Percentiles rank a stretch among this genome's conserved stretches.
Evolutionary conservation across 495 filamentous ascomycete genomes (phyloP).

Genomic region (Recurvomyces mirabilis): DNA sequence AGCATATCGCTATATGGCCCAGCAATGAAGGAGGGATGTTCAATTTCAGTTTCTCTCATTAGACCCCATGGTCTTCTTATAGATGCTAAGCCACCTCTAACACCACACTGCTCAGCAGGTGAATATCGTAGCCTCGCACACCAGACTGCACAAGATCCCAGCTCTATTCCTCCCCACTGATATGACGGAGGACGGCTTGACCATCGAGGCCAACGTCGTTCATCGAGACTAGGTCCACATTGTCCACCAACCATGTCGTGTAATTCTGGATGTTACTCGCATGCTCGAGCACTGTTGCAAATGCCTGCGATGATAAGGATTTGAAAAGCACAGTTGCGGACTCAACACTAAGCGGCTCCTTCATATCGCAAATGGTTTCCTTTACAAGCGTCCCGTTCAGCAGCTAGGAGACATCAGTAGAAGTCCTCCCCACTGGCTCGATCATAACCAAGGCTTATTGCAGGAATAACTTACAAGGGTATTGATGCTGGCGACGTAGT

Average conservation of each 20-base stretch:
- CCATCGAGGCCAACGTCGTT: slow-evolving; percentile 7
- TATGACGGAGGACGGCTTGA: neutral
- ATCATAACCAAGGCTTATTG: neutral
- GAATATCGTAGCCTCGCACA: too few species aligned
- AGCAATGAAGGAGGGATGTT: too few species aligned
- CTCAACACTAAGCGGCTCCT: neutral
- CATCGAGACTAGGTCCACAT: slow-evolving; percentile 8
- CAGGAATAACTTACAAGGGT: neutral
- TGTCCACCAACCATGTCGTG: slow-evolving; percentile 1
- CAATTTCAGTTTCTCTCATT: too few species aligned
- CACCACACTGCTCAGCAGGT: too few species aligned
- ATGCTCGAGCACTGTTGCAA: slow-evolving; percentile 7
- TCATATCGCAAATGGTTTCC: slow-evolving; percentile 10
- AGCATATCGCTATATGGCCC: too few species aligned
- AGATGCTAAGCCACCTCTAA: too few species aligned
- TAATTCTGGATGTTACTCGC: slow-evolving; percentile 4
- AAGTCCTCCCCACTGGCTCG: too few species aligned
- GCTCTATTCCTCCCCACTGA: too few species aligned
- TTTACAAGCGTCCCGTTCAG: slow-evolving; percentile 13
- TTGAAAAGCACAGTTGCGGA: neutral
- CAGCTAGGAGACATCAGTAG: neutral
- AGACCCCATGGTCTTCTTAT: too few species aligned
- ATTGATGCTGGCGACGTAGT: slow-evolving; percentile 7
- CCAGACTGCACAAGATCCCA: too few species aligned
- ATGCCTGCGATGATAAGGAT: neutral